Evolutionary conservation across 1,139 yeast species (phyloP).

Genomic region (Suhomyces terraborum): DNA sequence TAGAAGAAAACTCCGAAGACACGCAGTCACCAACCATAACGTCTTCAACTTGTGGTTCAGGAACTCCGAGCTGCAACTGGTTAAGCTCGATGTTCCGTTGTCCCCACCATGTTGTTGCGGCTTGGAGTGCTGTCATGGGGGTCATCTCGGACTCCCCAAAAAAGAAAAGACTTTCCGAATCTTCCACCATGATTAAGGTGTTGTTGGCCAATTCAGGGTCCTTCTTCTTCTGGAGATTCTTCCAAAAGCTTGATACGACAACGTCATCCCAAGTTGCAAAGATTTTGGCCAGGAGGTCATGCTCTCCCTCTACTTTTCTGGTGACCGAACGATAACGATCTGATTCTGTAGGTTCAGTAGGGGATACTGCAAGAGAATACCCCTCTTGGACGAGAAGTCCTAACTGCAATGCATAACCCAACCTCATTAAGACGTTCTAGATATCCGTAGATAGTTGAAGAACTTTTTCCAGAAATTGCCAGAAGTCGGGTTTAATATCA

Average conservation of each 20-base stretch:
- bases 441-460: no score
- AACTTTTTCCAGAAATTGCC: no score
- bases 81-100: slow-evolving; percentile 18
- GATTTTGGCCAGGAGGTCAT: slow-evolving; percentile 1
- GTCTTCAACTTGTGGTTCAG: slow-evolving; percentile 7
- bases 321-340: no score
- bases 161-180: slow-evolving; percentile 18
- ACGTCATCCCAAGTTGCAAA: slow-evolving; percentile 3
- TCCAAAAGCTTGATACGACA: slow-evolving; percentile 22
- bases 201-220: slow-evolving; percentile 17
- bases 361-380: not conserved
- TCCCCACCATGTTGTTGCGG: not conserved
- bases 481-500: no score
- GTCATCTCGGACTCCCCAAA: slow-evolving; percentile 18
- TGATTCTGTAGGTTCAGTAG: not conserved
- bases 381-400: not conserved
- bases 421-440: no score
- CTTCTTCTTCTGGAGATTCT: slow-evolving; percentile 14
- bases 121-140: no score
- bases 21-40: slow-evolving; percentile 24
- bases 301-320: no score
- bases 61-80: slow-evolving; percentile 24
- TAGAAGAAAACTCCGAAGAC: slow-evolving; percentile 22
- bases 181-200: slow-evolving; percentile 19
- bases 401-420: not conserved